phyloP scores from a whole-genome alignment of 495 filamentous ascomycete species.

The Penicillium cataractarum region DNA sequence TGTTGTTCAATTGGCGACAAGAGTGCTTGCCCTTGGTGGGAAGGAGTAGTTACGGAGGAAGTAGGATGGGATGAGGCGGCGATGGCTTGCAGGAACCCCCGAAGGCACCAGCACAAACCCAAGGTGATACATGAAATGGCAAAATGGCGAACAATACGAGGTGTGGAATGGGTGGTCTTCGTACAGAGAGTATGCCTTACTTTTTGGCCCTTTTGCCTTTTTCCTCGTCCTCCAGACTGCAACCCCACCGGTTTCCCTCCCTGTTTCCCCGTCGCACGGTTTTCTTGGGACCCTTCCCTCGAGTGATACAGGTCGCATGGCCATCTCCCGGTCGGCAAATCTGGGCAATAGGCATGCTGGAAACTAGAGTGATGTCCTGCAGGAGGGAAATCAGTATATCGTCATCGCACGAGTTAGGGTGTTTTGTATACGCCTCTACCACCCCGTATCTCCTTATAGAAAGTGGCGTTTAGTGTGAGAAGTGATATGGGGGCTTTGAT shows the following conservation, averaged over 20 bases:
- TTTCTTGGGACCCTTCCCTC: neutral
- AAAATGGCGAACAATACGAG: conserved; percentile 7
- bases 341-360: neutral
- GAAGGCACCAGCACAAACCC: conserved; percentile 7
- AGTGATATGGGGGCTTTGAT: neutral
- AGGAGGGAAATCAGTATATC: conserved; percentile 1
- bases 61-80: conserved; percentile 12
- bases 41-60: neutral
- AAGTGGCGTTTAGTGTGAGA: neutral
- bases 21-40: neutral
- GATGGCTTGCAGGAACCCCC: conserved; percentile 21
- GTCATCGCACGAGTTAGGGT: neutral
- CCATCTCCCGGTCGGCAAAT: conserved; percentile 3
- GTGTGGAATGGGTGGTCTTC: neutral
- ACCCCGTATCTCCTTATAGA: neutral
- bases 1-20: conserved; percentile 27
- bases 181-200: neutral
- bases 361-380: neutral
- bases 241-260: neutral
- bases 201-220: neutral
- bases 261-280: conserved; percentile 11
- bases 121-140: neutral
- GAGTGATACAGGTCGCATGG: conserved; percentile 31
- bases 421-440: neutral
- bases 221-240: no score